Conservation (phyloP, 371 early-diverging fungal species). For the Coemansia sp. region DNA sequence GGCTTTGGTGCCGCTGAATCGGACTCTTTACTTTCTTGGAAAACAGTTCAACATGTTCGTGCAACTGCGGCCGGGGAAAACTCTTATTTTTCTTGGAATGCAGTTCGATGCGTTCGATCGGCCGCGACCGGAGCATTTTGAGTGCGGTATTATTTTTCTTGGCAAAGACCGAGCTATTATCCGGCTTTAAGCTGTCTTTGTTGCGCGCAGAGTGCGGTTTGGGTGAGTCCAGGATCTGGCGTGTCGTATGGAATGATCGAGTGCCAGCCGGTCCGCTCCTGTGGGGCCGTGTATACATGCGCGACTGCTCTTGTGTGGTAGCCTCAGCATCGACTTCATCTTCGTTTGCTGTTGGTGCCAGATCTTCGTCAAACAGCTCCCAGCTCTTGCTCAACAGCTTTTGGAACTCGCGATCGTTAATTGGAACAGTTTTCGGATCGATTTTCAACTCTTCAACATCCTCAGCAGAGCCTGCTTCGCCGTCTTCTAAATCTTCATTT, state of each 20-base stretch:
- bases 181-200: not conserved
- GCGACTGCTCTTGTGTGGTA: not conserved
- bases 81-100: not conserved
- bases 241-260: slow-evolving; percentile 31
- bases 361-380: slow-evolving; percentile 39
- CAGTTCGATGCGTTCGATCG: not conserved
- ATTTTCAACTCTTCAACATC: not conserved
- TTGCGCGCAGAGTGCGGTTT: not conserved
- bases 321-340: not conserved
- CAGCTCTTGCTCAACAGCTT: slow-evolving; percentile 41
- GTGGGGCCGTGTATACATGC: not conserved
- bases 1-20: not conserved
- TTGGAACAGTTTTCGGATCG: not conserved
- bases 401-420: slow-evolving; percentile 41
- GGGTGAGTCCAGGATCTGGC: not conserved
- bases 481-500: not conserved
- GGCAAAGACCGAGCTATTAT: no score
- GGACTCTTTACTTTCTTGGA: not conserved
- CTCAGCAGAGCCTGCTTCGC: not conserved
- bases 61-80: no score
- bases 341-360: not conserved
- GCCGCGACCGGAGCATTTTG: no score
- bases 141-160: no score
- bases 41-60: not conserved
- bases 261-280: slow-evolving; percentile 12